Percentiles rank a stretch among this genome's conserved stretches.
These are phyloP conservation scores for Nyssa sinensis DNA, from an alignment of 148 eudicot genomes.

Conservation along the genomic window DNA sequence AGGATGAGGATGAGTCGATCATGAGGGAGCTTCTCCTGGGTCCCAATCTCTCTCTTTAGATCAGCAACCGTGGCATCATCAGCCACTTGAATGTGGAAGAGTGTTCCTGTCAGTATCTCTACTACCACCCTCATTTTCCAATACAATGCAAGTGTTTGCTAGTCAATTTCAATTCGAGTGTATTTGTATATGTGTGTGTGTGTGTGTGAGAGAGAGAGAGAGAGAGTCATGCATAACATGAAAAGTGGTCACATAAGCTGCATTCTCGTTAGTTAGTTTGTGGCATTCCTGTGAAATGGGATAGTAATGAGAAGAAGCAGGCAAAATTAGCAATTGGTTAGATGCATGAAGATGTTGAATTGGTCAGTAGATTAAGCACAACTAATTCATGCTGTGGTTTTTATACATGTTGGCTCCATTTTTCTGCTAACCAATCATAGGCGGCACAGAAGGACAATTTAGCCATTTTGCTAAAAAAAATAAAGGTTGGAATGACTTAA, in stretches of 20 bases:
- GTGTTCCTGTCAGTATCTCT: slow-evolving; percentile 49
- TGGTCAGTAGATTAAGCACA: background rate
- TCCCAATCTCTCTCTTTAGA: slow-evolving; percentile 42
- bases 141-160: background rate
- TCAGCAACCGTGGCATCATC: slow-evolving; percentile 45
- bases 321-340: background rate
- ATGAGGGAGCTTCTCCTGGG: slow-evolving; percentile 35
- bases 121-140: slow-evolving; percentile 38
- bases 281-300: background rate
- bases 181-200: no score
- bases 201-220: background rate
- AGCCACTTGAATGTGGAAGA: slow-evolving; percentile 41
- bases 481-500: no score
- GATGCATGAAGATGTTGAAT: background rate
- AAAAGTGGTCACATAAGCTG: slow-evolving; percentile 15
- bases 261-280: slow-evolving; percentile 11
- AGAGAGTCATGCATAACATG: background rate
- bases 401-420: background rate
- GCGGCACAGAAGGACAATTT: background rate
- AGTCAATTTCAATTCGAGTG: background rate
- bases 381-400: no score
- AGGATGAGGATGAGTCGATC: slow-evolving; percentile 35
- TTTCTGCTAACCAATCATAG: background rate
- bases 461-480: no score
- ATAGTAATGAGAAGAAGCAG: background rate